Evolutionary conservation across 345 rosid species (phyloP).

Genomic region (Orychophragmus violaceus): DNA sequence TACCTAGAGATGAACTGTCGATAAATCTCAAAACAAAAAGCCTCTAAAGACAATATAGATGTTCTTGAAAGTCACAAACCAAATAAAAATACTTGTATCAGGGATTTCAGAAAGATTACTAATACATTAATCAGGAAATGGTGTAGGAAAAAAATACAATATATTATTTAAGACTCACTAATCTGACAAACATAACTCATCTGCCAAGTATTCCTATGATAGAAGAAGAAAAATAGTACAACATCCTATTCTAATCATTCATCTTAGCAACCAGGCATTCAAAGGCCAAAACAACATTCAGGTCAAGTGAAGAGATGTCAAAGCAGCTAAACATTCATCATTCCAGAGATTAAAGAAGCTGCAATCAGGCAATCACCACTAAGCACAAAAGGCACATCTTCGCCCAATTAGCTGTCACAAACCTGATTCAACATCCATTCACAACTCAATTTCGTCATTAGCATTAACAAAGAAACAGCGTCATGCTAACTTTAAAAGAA

Average conservation of each 20-base stretch:
- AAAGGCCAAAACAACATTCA: conserved; percentile 40
- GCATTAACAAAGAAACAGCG: conserved; percentile 28
- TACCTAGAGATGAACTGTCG: too few species aligned
- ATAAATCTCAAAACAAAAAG: background rate
- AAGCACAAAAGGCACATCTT: conserved; percentile 91
- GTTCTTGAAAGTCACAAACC: background rate
- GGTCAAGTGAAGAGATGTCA: conserved; percentile 40
- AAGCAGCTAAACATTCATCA: conserved; percentile 78
- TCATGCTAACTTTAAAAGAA: background rate
- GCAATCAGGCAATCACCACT: conserved; percentile 85
- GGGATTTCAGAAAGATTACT: too few species aligned
- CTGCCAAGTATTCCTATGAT: conserved; percentile 28
- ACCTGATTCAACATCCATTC: conserved; percentile 88
- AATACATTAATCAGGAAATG: conserved; percentile 3
- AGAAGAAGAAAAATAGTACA: conserved; percentile 27
- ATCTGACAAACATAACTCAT: conserved; percentile 26
- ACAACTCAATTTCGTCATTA: conserved; percentile 62
- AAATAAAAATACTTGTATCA: background rate
- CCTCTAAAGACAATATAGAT: background rate
- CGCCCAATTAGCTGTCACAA: conserved; percentile 80
- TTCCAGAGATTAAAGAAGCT: conserved; percentile 59
- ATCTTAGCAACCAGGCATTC: conserved; percentile 47
- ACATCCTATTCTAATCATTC: conserved; percentile 40
- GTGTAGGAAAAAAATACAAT: background rate
- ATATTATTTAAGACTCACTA: conserved; percentile 28